Evolutionary conservation across 164 flowering plant genomes (phyloP).

Genomic region (Annona cherimola): DNA sequence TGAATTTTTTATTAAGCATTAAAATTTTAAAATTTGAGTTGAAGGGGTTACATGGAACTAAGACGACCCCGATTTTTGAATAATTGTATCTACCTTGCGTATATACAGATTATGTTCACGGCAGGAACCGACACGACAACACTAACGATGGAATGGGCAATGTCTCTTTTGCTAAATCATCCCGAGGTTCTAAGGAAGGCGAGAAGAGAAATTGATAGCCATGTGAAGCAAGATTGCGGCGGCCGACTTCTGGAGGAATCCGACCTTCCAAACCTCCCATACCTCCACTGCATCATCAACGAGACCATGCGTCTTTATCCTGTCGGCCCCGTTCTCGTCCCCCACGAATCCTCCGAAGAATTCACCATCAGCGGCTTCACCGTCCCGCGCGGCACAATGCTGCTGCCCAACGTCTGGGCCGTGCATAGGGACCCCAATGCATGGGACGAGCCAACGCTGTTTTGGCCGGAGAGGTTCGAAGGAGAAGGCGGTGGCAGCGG

Average conservation of each 20-base stretch:
- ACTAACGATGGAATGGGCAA: constrained; percentile 39
- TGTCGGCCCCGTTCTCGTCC: constrained; percentile 38
- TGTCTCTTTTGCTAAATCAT: constrained; percentile 38
- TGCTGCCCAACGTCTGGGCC: constrained; percentile 42
- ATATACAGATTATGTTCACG: constrained; percentile 26
- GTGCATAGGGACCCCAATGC: constrained; percentile 34
- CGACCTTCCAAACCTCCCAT: constrained; percentile 33
- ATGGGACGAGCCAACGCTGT: constrained; percentile 45
- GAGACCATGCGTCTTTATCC: constrained; percentile 46
- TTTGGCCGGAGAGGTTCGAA: constrained; percentile 53
- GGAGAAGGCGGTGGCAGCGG: constrained; percentile 12
- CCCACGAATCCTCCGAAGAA: constrained; percentile 35
- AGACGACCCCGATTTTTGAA: too few species aligned
- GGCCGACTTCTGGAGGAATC: constrained; percentile 32
- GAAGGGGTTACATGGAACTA: too few species aligned
- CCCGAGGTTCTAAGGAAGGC: constrained; percentile 29
- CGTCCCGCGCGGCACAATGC: constrained; percentile 35
- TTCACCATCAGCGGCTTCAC: constrained; percentile 33
- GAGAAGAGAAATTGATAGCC: constrained; percentile 29
- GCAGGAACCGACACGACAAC: constrained; percentile 48
- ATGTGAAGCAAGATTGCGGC: constrained; percentile 19
- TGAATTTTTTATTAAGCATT: too few species aligned
- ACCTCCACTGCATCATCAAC: constrained; percentile 31
- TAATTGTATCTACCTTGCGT: too few species aligned
- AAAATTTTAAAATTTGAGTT: too few species aligned